These are phyloP conservation scores for Tetrastigma voinierianum DNA, from an alignment of 164 flowering plant species.

Conservation along the genomic window DNA sequence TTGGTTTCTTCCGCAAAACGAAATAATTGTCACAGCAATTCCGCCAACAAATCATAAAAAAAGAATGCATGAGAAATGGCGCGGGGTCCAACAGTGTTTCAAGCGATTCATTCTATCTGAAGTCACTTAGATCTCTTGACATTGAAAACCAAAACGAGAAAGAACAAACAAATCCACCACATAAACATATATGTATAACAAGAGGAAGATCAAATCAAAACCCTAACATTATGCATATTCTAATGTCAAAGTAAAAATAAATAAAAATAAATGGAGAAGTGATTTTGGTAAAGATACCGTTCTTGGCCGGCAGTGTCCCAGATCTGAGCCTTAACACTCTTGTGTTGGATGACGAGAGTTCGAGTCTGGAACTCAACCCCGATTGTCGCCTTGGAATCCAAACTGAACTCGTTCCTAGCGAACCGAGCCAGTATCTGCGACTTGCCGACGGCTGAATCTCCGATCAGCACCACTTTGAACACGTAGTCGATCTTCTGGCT, in stretches of 20 bases:
- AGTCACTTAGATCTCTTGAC: not conserved
- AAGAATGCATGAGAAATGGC: not conserved
- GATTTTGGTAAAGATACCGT: conserved; percentile 30
- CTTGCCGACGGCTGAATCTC: conserved; percentile 89
- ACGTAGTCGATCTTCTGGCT: conserved; percentile 79
- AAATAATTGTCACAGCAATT: too few relatives aligned
- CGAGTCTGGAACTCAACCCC: conserved; percentile 85
- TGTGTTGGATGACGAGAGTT: conserved; percentile 65
- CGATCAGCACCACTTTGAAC: conserved; percentile 81
- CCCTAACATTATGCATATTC: too few relatives aligned
- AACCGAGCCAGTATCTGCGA: conserved; percentile 80
- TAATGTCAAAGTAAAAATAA: not conserved
- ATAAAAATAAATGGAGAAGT: not conserved
- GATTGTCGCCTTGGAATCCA: conserved; percentile 81
- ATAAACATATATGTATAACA: not conserved
- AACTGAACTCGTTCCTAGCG: conserved; percentile 73
- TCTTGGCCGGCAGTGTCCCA: conserved; percentile 97
- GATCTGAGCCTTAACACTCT: conserved; percentile 90
- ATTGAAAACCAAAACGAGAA: too few relatives aligned
- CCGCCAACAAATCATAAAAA: too few relatives aligned
- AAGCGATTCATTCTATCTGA: not conserved
- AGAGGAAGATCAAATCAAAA: not conserved
- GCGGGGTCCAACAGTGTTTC: not conserved
- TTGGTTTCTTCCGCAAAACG: too few relatives aligned
- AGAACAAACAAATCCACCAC: not conserved